These are phyloP conservation scores for Patellaria atrata DNA, from an alignment of 495 filamentous ascomycete species.

Conservation along the genomic window DNA sequence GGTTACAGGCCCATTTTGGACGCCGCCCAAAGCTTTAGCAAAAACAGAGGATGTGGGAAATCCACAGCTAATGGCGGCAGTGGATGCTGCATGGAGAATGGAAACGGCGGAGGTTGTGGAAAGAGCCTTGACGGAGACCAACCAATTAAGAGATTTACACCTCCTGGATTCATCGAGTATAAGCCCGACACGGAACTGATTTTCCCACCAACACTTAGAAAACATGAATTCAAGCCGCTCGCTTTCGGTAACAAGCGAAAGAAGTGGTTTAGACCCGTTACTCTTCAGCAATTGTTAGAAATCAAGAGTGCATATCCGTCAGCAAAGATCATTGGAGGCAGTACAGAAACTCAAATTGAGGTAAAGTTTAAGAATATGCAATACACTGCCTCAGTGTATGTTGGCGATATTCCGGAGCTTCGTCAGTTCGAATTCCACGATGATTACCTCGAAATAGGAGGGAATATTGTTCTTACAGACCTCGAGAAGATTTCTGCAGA, in stretches of 20 bases:
- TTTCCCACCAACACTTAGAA: slow-evolving; percentile 72
- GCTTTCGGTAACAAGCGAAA: slow-evolving; percentile 91
- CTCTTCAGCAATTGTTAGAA: slow-evolving; percentile 70
- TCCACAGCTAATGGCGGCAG: slow-evolving; percentile 44
- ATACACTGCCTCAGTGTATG: slow-evolving; percentile 78
- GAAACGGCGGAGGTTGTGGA: slow-evolving; percentile 35
- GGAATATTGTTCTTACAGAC: slow-evolving; percentile 82
- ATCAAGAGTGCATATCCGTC: slow-evolving; percentile 77
- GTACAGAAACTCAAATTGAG: slow-evolving; percentile 95
- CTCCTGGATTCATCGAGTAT: slow-evolving; percentile 83
- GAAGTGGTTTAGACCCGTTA: slow-evolving; percentile 84
- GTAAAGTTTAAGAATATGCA: slow-evolving; percentile 94
- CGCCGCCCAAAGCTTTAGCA: slow-evolving; percentile 65
- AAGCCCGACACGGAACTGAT: slow-evolving; percentile 88
- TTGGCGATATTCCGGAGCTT: slow-evolving; percentile 85
- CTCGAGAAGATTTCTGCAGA: slow-evolving; percentile 57
- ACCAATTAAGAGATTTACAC: slow-evolving; percentile 55
- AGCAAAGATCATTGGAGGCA: slow-evolving; percentile 90
- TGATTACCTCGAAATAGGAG: slow-evolving; percentile 73
- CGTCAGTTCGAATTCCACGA: slow-evolving; percentile 64
- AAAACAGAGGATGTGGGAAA: slow-evolving; percentile 37
- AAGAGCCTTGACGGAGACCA: slow-evolving; percentile 33
- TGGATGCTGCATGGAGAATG: slow-evolving; percentile 57
- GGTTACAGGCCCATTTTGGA: slow-evolving; percentile 91
- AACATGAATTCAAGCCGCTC: slow-evolving; percentile 67